Conservation (phyloP, 306 rosid genomes). For the Luffa aegyptiaca region DNA sequence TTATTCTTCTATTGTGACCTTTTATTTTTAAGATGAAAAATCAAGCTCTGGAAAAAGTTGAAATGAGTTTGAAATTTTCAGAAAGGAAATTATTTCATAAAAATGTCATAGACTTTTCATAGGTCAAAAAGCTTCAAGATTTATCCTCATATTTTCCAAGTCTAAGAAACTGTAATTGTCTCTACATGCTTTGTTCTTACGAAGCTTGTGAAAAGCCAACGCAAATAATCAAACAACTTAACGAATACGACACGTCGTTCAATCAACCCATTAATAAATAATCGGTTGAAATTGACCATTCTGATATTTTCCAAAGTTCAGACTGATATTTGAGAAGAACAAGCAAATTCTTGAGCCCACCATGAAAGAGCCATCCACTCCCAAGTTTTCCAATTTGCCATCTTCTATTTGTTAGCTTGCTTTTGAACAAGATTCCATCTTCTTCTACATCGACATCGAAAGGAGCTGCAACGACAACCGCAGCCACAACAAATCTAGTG, state of each 20-base stretch:
- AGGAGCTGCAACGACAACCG: not conserved
- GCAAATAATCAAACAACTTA: not conserved
- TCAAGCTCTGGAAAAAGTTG: not conserved
- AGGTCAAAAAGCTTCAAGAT: not conserved
- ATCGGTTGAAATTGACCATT: not conserved
- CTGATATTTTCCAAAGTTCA: not conserved
- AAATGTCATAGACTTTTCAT: not conserved
- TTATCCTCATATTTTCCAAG: not conserved
- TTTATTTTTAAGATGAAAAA: not conserved
- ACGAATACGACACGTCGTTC: constrained; percentile 10
- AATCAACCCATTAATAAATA: not conserved
- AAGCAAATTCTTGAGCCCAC: not conserved
- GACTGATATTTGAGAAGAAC: not conserved
- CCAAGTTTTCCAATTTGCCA: not conserved
- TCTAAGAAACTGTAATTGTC: not conserved
- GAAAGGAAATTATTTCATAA: not conserved
- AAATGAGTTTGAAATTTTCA: not conserved
- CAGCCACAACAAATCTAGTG: not conserved
- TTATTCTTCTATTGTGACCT: not conserved
- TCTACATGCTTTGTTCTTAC: not conserved
- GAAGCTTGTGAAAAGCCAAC: not conserved
- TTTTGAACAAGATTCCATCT: not conserved
- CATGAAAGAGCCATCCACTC: constrained; percentile 6
- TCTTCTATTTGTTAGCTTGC: not conserved
- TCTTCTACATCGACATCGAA: not conserved